Percentiles rank a stretch among this genome's conserved stretches.
phyloP scores from a whole-genome alignment of 164 flowering plant genomes.

The Protea cynaroides region DNA sequence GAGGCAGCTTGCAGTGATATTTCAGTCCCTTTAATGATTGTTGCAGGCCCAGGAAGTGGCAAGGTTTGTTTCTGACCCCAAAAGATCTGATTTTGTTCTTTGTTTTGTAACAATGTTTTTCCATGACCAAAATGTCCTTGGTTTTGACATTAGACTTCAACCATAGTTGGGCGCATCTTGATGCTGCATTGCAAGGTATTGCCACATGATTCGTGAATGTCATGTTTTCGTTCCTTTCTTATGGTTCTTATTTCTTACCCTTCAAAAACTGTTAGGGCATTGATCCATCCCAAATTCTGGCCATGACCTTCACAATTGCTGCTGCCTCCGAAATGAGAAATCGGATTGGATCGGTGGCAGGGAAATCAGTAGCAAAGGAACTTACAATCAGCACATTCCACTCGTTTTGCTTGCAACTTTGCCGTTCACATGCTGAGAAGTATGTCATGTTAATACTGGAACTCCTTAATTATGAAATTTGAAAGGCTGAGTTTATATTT shows the following conservation, averaged over 20 bases:
- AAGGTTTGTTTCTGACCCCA: conserved; percentile 41
- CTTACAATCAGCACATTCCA: conserved; percentile 91
- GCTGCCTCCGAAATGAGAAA: conserved; percentile 98
- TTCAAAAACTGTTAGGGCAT: conserved; percentile 44
- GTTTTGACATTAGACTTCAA: conserved; percentile 63
- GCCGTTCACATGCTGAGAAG: conserved; percentile 95
- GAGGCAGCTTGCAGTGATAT: conserved; percentile 87
- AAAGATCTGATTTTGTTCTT: neutral
- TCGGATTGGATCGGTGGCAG: conserved; percentile 74
- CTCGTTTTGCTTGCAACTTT: conserved; percentile 87
- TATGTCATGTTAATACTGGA: conserved; percentile 24
- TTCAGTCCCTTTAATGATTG: conserved; percentile 72
- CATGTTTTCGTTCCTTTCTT: neutral
- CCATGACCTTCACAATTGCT: conserved; percentile 97
- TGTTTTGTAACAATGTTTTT: neutral
- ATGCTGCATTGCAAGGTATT: conserved; percentile 73
- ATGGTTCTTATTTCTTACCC: conserved; percentile 3
- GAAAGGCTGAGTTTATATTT: neutral
- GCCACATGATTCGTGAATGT: neutral
- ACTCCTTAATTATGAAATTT: neutral
- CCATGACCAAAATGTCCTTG: conserved; percentile 11
- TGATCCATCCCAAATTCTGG: conserved; percentile 68
- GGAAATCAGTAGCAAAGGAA: conserved; percentile 71
- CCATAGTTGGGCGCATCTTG: conserved; percentile 93
- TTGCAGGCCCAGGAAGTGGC: conserved; percentile 99